A percentile compares a stretch with the other conserved stretches of the same genome.
Conservation (phyloP, 2,329 filamentous ascomycete species). For the Periglandula ipomoeae region DNA sequence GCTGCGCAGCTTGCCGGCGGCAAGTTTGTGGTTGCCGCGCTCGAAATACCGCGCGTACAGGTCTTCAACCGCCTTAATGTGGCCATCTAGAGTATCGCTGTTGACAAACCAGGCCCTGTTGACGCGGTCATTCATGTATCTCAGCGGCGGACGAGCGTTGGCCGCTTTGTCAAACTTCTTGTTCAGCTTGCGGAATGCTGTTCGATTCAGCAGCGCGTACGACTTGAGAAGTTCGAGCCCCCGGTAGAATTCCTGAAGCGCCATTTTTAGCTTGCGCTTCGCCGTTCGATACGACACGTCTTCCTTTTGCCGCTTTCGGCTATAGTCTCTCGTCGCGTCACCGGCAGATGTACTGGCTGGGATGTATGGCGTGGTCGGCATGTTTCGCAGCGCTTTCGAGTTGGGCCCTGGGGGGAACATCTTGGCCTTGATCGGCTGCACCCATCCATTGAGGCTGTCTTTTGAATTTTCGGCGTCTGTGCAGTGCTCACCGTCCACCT, state of each 20-base stretch:
- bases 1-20: conserved; percentile 75
- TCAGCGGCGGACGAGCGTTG: conserved; percentile 64
- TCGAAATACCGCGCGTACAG: conserved; percentile 94
- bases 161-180: conserved; percentile 97
- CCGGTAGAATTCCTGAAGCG: conserved; percentile 87
- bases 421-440: conserved; percentile 44
- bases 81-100: conserved; percentile 72
- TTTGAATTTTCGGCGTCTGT: conserved; percentile 16
- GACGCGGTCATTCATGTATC: conserved; percentile 87
- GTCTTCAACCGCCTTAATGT: conserved; percentile 77
- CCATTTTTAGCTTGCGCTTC: conserved; percentile 84
- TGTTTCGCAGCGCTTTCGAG: conserved; percentile 47
- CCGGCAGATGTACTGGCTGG: conserved; percentile 14
- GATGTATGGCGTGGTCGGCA: conserved; percentile 42
- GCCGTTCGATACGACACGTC: conserved; percentile 77
- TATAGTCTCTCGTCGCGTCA: conserved; percentile 39
- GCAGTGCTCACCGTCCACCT: conserved; percentile 17
- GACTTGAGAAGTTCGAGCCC: conserved; percentile 86
- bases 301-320: conserved; percentile 34
- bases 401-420: conserved; percentile 51
- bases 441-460: conserved; percentile 30
- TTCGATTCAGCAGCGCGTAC: conserved; percentile 82
- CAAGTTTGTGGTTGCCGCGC: conserved; percentile 84
- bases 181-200: conserved; percentile 93
- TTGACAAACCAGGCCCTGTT: conserved; percentile 86